Evolutionary conservation across 495 filamentous ascomycete genomes (phyloP), one percentile per base, ranked within the genome.

Genomic region (Aspergillus funiculosus): DNA sequence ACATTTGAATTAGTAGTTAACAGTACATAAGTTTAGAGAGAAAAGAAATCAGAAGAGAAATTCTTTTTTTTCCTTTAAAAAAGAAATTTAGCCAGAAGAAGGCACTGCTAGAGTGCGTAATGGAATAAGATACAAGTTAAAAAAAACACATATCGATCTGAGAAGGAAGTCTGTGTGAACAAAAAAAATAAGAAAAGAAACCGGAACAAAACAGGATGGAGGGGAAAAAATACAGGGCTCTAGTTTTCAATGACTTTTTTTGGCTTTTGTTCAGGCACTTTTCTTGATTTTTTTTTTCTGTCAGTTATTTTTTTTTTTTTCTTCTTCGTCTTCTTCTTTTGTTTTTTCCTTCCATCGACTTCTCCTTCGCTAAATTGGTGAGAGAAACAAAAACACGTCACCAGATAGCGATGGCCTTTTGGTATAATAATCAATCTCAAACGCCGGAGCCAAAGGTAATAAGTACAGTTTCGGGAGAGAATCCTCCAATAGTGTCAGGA

Each of bases 381-480:
- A 39, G 21, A 31, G 40, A 29, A 52, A 39, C 37, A 44, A 46
- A 46, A 36, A 25, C 50, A 39, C 39, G 42, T 41, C 31, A 25
- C 45, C 46, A 52, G 39, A 41, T 45, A 49, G 40, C 27, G 39
- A 34, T 37, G 40, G 31, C 30, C 39, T 55, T 51, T 56, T 66
- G 51, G 53, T 58, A 65, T 61, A 56, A 57, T 60, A 52, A 36
- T 45, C 54, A 46, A 59, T 50, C 55, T 56, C 53, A 49, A 69
- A 71, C 67, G 67, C 67, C 66, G 58, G 59, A 63, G 48, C 54
- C 66, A 61, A 52, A 48, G 61, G 54, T 62, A 67, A 59, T 56
- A 65, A 54, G 56, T 67, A 69, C 66, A 69, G 35, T 50, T 52
- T 51, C 53, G 51, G 40, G 44, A 42, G 14, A 30, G 28, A 32